These are phyloP conservation scores for Zoysia japonica DNA, from an alignment of 176 grass and related monocot species.

Conservation along the genomic window DNA sequence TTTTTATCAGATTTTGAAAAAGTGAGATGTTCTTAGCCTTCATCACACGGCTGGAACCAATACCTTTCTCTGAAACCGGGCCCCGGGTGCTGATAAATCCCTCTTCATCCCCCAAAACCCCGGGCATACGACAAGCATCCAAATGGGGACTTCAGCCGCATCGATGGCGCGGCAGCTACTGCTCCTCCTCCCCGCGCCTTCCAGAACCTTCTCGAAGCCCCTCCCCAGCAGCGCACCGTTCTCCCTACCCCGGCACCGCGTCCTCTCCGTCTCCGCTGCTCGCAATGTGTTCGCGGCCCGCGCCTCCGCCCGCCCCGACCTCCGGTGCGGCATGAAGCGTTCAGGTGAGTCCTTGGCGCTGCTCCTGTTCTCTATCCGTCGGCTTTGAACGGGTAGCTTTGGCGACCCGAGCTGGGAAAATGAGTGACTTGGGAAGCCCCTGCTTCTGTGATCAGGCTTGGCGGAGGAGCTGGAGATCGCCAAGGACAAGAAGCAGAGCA, in stretches of 20 bases:
- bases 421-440: neutral
- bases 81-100: constrained; percentile 26
- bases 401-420: neutral
- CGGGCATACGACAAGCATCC: neutral
- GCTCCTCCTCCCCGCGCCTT: constrained; percentile 41
- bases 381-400: neutral
- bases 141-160: neutral
- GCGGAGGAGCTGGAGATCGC: constrained; percentile 80
- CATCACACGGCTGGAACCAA: constrained; percentile 42
- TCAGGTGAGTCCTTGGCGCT: constrained; percentile 33
- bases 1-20: neutral
- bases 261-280: constrained; percentile 6
- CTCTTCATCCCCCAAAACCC: constrained; percentile 2
- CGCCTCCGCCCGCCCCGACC: constrained; percentile 31
- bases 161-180: constrained; percentile 53
- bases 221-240: neutral
- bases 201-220: constrained; percentile 46
- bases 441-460: constrained; percentile 53
- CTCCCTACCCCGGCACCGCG: neutral
- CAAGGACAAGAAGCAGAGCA: constrained; percentile 54
- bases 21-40: constrained; percentile 28
- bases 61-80: constrained; percentile 33
- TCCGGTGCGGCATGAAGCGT: constrained; percentile 44
- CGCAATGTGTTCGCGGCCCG: constrained; percentile 6
- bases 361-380: neutral